Evolutionary conservation across 257 asterid species (phyloP), one percentile per base, ranked within the genome.

Genomic region (Rauvolfia tetraphylla): DNA sequence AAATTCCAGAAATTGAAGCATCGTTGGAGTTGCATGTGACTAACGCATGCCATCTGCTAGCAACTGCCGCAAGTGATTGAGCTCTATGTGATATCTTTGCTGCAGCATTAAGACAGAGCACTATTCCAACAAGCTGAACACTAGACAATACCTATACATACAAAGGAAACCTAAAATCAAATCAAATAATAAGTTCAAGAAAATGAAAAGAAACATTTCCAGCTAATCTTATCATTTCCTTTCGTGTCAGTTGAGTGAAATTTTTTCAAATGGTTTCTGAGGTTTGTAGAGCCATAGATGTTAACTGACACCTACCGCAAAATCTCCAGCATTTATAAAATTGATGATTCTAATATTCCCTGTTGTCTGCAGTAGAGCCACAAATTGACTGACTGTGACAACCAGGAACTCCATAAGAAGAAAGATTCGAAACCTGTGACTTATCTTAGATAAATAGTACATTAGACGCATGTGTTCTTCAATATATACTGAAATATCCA

Each of bases 61-160:
- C 96, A 68, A 90, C 75, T 56, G 98, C 85, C 79, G 95, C 95
- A 69, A 91, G 87, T 79, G 93, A 86, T 77, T 88, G 96, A 73
- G 98, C 98, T 85, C 98, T 88, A 58, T 93, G 98, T 17, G 98
- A 93, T 84, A 93, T 87, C 89, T 88, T 93, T 70, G 97, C 86
- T 11, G 98, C 98, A 71, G 94, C 92, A 62, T 68, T 84, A 23
- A 93, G 87, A 79, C 98, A 93, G 62, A 91, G 85, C 81, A 93
- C 83, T 57, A 93, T 85, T 73, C 97, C 98, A 10, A 87, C 94
- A 78, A 93, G 79, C 73, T 88, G 88, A 79, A 83, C 94, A 81
- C 90, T 80, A 4, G 96, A 88, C 58, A 90, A 83, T 54, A 89
- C 92, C 98, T 93, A 89, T 58, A 73, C 33, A 74, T 39, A 29